Base-by-base conservation (phyloP, 2,329 filamentous ascomycete species). In the Apiospora marii region DNA sequence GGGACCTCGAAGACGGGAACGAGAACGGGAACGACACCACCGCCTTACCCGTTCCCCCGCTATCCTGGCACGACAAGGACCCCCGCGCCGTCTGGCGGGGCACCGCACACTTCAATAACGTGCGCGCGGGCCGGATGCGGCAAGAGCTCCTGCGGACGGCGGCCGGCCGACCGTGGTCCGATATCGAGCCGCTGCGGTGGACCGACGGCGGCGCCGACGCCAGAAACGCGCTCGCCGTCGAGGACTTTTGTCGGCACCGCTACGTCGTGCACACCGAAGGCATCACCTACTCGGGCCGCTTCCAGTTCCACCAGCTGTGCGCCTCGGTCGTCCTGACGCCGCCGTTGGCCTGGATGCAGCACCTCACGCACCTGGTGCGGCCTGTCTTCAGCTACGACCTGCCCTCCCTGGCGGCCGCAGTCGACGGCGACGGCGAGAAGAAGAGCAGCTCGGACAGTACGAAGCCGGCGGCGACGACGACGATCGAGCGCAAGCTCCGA, bases 201-300 rank as follows among this genome's bases (percentile, higher is more conserved):
- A 76, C 64, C 70, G 75, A 67, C 10, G 48, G 78, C 37, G 79
- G 79, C 24, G 72, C 72, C 13, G 82, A 82, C 72, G 82, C 82
- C 19, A 79, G 71, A 73, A 89, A 89, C 79, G 83, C 83, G 12
- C 75, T 89, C 13, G 73, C 76, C 12, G 86, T 89, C 75, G 83
- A 86, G 74, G 86, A 86, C 67, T 89, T 89, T 74, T 89, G 87
- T 79, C 79, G 80, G 71, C 86, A 87, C 78, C 84, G 83, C 71
- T 88, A 88, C 78, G 80, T 89, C 58, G 78, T 88, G 37, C 84
- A 88, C 78, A 88, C 87, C 8, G 87, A 89, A 80, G 87, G 87
- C 7, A 81, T 89, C n/a, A 84, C 86, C 4, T 89, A 89, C 79
- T 86, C 83, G 71, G 87, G 87, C 1, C 83, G 87, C 16, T 84